Base-by-base conservation (phyloP, 139 green algal genomes). In the Limnomonas spitsbergensis region DNA sequence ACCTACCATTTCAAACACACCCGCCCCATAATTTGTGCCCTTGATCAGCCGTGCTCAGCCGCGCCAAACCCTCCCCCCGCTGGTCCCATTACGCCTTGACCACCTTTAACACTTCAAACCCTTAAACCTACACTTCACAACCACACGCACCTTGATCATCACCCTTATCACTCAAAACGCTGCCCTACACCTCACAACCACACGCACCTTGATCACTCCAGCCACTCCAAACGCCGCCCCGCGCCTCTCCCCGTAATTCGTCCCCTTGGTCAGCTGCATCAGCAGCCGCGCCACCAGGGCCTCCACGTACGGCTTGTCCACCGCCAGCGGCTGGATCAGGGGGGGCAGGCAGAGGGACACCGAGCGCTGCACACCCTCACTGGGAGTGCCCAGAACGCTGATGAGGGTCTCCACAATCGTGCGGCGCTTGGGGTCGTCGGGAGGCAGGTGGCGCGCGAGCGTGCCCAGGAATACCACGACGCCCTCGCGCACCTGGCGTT, bases 401-500 rank as follows among this genome's bases (percentile, higher is more conserved):
- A 92, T 61, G 53, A 93, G 79, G 76, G 84, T 79, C 42, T 80
- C 83, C 27, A 91, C 80, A 31, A 89, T 86, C 34, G 77, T 68
- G 38, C 31, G 36, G 38, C 86, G 82, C 82, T 95, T 94, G 53
- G 86, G 69, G 77, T 93, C 90, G 20, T 80, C 71, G 20, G 90
- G 75, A 3, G 82, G 75, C 53, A 97, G 79, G 80, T 99, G 95
- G 69, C 89, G 85, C 0, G 94, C 95, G 4, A 98, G 85, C 4
- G 92, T 95, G 38, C 93, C 96, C 83, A 99, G 87, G 66, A 97
- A 94, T 56, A 98, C 88, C 34, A 98, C 92, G 31, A 93, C 93
- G 2, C 95, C 95, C 79, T 95, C 89, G 2, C 94, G 84, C 52
- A 99, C 89, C 35, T 91, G 79, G 80, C 98, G 95, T 56, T 95